phyloP scores from a whole-genome alignment of 176 grass and related monocot genomes.

The Stipa capillata region DNA sequence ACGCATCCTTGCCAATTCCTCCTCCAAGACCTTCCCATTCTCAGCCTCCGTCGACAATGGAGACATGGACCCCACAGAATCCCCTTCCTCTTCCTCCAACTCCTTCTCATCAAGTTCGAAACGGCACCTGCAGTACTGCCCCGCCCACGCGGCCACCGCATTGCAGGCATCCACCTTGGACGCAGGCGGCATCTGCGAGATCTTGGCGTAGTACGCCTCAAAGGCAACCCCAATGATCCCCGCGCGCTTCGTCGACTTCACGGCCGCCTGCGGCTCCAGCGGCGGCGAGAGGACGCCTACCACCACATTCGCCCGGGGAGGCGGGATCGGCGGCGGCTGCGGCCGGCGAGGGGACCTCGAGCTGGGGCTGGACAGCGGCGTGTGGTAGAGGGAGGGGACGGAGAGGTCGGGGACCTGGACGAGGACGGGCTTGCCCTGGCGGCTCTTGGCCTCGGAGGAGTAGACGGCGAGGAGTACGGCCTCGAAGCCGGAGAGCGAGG shows the following conservation, averaged over 20 bases:
- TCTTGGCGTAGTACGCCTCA: constrained; percentile 74
- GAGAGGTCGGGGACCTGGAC: constrained; percentile 88
- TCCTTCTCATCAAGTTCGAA: constrained; percentile 66
- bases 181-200: constrained; percentile 69
- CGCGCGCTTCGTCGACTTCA: constrained; percentile 93
- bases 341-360: constrained; percentile 51
- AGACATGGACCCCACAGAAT: constrained; percentile 22
- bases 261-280: constrained; percentile 72
- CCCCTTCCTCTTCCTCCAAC: constrained; percentile 7
- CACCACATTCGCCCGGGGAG: constrained; percentile 28
- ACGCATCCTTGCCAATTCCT: constrained; percentile 19
- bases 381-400: constrained; percentile 79
- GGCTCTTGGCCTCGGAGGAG: constrained; percentile 69
- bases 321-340: constrained; percentile 32
- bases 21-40: constrained; percentile 37
- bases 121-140: constrained; percentile 84
- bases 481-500: constrained; percentile 83
- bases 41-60: constrained; percentile 45
- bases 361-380: constrained; percentile 32
- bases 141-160: constrained; percentile 55
- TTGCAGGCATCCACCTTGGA: constrained; percentile 92
- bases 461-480: constrained; percentile 94
- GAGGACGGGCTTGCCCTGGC: constrained; percentile 71
- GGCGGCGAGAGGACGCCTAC: constrained; percentile 76
- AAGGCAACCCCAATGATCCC: constrained; percentile 71